These are phyloP conservation scores for Lobulomyces angularis DNA, from an alignment of 192 early-diverging fungal species.

Conservation along the genomic window DNA sequence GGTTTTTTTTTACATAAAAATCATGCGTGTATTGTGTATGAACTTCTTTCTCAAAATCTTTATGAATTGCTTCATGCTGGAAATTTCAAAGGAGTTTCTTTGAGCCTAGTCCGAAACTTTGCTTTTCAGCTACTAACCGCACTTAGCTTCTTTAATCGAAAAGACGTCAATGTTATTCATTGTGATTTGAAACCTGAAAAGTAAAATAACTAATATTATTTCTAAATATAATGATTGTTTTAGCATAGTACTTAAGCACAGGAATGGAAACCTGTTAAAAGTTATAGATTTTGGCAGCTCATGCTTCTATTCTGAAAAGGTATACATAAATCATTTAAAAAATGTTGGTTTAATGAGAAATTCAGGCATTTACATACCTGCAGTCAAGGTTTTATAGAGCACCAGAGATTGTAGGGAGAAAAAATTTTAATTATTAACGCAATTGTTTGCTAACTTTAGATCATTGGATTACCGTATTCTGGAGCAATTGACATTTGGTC, in stretches of 20 bases:
- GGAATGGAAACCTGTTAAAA: slow-evolving; percentile 13
- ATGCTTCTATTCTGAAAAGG: slow-evolving; percentile 22
- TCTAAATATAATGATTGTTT: no score
- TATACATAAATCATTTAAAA: no score
- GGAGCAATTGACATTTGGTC: slow-evolving; percentile 34
- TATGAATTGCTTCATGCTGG: slow-evolving; percentile 17
- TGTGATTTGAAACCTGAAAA: slow-evolving; percentile 36
- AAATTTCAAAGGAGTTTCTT: slow-evolving; percentile 13
- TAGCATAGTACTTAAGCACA: slow-evolving; percentile 12
- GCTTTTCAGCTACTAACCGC: slow-evolving; percentile 12
- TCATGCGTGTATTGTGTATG: slow-evolving; percentile 30
- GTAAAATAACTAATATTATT: slow-evolving; percentile 7
- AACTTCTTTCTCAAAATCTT: slow-evolving; percentile 18
- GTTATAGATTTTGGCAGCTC: slow-evolving; percentile 36
- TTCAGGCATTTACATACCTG: not conserved
- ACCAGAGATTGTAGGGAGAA: not conserved
- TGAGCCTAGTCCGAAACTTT: slow-evolving; percentile 9
- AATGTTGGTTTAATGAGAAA: not conserved
- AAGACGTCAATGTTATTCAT: slow-evolving; percentile 20
- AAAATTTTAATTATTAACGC: slow-evolving; percentile 26
- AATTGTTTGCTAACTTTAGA: slow-evolving; percentile 31
- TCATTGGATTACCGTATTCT: slow-evolving; percentile 24
- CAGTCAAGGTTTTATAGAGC: not conserved
- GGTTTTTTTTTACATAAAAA: slow-evolving; percentile 13
- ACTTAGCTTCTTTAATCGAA: slow-evolving; percentile 10